phyloP scores from a whole-genome alignment of 495 filamentous ascomycete genomes.

The Tuber borchii region DNA sequence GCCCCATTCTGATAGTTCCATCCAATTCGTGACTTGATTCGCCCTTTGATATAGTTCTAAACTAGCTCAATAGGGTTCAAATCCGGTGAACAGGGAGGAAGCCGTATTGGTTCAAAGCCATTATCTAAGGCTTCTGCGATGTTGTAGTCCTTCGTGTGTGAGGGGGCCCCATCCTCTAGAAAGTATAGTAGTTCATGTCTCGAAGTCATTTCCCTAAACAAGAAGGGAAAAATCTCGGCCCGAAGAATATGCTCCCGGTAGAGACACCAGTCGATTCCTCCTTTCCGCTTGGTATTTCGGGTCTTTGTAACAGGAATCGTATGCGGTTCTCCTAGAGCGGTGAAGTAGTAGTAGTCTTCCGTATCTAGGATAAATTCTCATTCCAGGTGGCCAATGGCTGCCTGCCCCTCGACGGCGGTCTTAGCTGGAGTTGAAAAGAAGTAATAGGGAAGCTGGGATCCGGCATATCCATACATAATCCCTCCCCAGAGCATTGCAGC shows the following conservation, averaged over 20 bases:
- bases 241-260: conserved; percentile 9
- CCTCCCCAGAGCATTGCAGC: too few species aligned
- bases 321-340: too few species aligned
- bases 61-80: conserved; percentile 5
- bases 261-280: conserved; percentile 7
- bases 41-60: conserved; percentile 5
- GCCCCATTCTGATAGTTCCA: conserved; percentile 5
- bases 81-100: neutral
- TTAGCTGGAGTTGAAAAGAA: too few species aligned
- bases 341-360: too few species aligned
- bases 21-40: neutral
- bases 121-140: neutral
- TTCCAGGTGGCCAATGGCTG: too few species aligned
- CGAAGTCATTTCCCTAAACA: neutral
- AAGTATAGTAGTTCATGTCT: neutral
- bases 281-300: neutral
- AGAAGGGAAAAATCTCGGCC: conserved; percentile 9
- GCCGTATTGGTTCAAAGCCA: neutral
- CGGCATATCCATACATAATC: too few species aligned
- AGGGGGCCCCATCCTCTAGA: neutral
- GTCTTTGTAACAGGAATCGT: neutral
- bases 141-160: neutral
- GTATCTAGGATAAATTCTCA: too few species aligned
- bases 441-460: too few species aligned
- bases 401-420: too few species aligned